Evolutionary conservation across 1,139 yeast genomes (phyloP).

Genomic region (Pichia terricola): DNA sequence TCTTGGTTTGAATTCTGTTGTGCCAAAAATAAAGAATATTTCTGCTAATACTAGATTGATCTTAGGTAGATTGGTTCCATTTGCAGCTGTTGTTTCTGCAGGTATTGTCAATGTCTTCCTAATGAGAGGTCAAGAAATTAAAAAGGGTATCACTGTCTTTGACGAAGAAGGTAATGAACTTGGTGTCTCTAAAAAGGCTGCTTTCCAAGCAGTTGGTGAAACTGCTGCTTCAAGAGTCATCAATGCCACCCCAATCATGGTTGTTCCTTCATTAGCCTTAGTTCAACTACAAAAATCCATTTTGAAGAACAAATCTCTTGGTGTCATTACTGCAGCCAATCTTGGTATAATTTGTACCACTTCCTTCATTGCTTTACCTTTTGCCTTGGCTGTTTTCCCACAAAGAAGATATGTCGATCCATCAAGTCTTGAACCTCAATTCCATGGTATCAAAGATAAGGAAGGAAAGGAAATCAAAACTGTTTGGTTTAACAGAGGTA

Average conservation of each 20-base stretch:
- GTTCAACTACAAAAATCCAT: slow-evolving; percentile 64
- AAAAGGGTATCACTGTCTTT: slow-evolving; percentile 70
- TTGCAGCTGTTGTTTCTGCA: slow-evolving; percentile 96
- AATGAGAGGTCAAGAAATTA: slow-evolving; percentile 92
- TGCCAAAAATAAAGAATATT: slow-evolving; percentile 65
- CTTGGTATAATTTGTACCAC: slow-evolving; percentile 79
- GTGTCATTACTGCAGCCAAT: slow-evolving; percentile 60
- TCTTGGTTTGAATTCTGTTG: slow-evolving; percentile 78
- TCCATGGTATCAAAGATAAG: slow-evolving; percentile 50
- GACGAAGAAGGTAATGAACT: slow-evolving; percentile 57
- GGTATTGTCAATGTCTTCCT: slow-evolving; percentile 89
- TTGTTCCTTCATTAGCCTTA: slow-evolving; percentile 77
- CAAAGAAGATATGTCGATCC: slow-evolving; percentile 63
- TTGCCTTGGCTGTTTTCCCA: slow-evolving; percentile 93
- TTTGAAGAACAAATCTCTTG: slow-evolving; percentile 56
- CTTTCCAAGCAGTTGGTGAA: slow-evolving; percentile 87
- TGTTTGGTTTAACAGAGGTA: slow-evolving; percentile 89
- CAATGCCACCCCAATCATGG: slow-evolving; percentile 97
- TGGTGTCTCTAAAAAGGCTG: slow-evolving; percentile 81
- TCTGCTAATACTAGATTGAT: slow-evolving; percentile 61
- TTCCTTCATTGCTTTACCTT: slow-evolving; percentile 80
- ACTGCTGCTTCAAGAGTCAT: slow-evolving; percentile 92
- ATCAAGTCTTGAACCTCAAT: slow-evolving; percentile 49
- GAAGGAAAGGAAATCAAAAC: slow-evolving; percentile 49
- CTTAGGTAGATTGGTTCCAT: slow-evolving; percentile 82